phyloP scores from a whole-genome alignment of 441 rosid genomes.

The Bruguiera hainesii region DNA sequence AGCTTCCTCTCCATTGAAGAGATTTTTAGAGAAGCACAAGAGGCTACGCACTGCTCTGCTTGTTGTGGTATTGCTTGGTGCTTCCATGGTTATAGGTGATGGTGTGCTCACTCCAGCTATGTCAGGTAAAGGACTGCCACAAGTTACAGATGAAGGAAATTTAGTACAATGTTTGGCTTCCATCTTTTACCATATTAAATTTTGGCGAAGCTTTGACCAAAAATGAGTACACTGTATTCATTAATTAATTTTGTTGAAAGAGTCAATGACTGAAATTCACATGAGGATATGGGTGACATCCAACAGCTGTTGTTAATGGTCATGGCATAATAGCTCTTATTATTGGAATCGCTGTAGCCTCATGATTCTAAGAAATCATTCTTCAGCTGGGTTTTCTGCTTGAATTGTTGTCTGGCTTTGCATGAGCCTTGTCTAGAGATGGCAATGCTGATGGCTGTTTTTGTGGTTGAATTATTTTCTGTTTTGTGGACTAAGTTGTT shows the following conservation, averaged over 20 bases:
- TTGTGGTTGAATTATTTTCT: not conserved
- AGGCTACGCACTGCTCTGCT: slow-evolving; percentile 63
- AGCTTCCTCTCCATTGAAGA: slow-evolving; percentile 49
- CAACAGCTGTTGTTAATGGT: slow-evolving; percentile 1
- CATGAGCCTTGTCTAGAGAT: slow-evolving; percentile 5
- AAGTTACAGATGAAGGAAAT: not conserved
- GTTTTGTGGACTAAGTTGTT: slow-evolving; percentile 1
- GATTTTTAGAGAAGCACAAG: slow-evolving; percentile 75
- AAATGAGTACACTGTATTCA: not conserved
- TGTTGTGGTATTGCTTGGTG: slow-evolving; percentile 67
- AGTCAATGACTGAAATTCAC: not conserved
- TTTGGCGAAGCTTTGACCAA: not conserved
- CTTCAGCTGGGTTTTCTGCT: not conserved
- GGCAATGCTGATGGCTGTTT: not conserved
- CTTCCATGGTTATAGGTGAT: slow-evolving; percentile 86
- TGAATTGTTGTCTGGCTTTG: not conserved
- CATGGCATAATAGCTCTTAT: slow-evolving; percentile 5
- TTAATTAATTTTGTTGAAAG: not conserved
- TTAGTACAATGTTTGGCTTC: not conserved
- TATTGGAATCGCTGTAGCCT: not conserved
- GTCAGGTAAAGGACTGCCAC: slow-evolving; percentile 48
- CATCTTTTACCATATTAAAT: not conserved
- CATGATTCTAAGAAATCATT: not conserved
- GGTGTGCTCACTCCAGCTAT: slow-evolving; percentile 87
- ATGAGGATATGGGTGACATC: not conserved